phyloP scores from a whole-genome alignment of 352 stramenopile species.

The Blastocystis sp. region DNA sequence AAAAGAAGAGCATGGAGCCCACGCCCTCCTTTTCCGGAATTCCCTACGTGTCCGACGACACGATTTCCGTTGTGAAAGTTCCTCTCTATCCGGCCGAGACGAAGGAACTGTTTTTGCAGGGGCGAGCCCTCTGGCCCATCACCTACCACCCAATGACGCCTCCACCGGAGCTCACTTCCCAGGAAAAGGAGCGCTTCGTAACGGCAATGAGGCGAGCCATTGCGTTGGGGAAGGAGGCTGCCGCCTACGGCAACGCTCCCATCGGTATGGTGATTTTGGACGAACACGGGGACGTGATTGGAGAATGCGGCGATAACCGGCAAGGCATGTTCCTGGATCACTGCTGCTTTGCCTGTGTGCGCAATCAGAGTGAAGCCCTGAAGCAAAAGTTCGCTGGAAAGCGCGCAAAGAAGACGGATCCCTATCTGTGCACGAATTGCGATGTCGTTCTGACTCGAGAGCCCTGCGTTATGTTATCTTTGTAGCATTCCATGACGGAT shows the following conservation, averaged over 20 bases:
- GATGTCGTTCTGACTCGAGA: slow-evolving; percentile 51
- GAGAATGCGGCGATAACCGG: slow-evolving; percentile 51
- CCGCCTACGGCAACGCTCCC: slow-evolving; percentile 13
- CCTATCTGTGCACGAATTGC: slow-evolving; percentile 65
- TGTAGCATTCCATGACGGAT: not conserved
- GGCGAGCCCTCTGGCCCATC: slow-evolving; percentile 58
- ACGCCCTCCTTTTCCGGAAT: not conserved
- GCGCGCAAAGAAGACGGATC: slow-evolving; percentile 40
- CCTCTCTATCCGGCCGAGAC: slow-evolving; percentile 37
- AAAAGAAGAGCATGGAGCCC: not conserved
- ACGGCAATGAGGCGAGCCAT: slow-evolving; percentile 15
- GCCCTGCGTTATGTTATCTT: slow-evolving; percentile 25
- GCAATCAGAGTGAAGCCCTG: slow-evolving; percentile 12
- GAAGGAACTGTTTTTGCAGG: slow-evolving; percentile 33
- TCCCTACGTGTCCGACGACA: not conserved
- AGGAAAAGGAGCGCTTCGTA: slow-evolving; percentile 23
- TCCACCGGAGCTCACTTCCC: slow-evolving; percentile 7
- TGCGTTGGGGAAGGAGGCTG: slow-evolving; percentile 18
- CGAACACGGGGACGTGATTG: slow-evolving; percentile 7
- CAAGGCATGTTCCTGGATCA: slow-evolving; percentile 56
- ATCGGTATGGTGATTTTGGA: slow-evolving; percentile 63
- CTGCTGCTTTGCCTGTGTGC: slow-evolving; percentile 47
- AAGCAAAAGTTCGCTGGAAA: not conserved
- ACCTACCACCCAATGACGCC: slow-evolving; percentile 47
- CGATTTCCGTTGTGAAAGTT: slow-evolving; percentile 7